These are phyloP conservation scores for Wickerhamiella infanticola DNA, from an alignment of 1,139 yeast species.

Conservation along the genomic window DNA sequence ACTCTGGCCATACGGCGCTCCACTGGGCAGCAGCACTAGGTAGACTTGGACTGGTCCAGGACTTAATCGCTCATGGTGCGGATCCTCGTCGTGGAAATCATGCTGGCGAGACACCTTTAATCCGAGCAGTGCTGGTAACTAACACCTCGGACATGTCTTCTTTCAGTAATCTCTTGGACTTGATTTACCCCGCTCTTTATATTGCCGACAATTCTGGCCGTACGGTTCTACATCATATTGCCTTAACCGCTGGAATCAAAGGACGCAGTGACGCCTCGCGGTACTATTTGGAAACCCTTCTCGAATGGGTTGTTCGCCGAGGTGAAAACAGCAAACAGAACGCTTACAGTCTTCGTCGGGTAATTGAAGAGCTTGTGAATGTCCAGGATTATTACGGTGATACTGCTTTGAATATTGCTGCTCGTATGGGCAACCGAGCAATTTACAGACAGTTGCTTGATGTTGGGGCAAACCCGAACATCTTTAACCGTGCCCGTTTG, in stretches of 20 bases:
- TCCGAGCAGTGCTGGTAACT: conserved; percentile 78
- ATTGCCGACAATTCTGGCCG: conserved; percentile 63
- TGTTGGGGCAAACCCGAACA: conserved; percentile 68
- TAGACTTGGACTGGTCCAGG: conserved; percentile 53
- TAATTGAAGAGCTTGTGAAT: conserved; percentile 53
- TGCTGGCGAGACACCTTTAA: conserved; percentile 79
- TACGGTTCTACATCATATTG: conserved; percentile 86
- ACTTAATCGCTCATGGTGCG: conserved; percentile 55
- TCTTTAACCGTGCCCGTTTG: conserved; percentile 72
- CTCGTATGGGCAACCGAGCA: conserved; percentile 70
- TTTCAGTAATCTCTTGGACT: conserved; percentile 57
- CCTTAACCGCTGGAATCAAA: conserved; percentile 57
- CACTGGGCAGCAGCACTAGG: conserved; percentile 97
- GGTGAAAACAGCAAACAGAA: conserved; percentile 29
- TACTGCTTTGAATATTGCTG: conserved; percentile 56
- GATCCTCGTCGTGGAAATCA: conserved; percentile 58
- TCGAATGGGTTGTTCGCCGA: conserved; percentile 64
- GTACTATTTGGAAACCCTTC: conserved; percentile 58
- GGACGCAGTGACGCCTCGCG: conserved; percentile 56
- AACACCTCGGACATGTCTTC: conserved; percentile 66
- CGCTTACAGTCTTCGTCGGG: conserved; percentile 40
- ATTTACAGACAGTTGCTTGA: conserved; percentile 68
- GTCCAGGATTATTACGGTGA: conserved; percentile 76
- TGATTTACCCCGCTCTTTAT: conserved; percentile 61
- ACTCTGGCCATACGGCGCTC: conserved; percentile 79